phyloP scores from a whole-genome alignment of 805 yeast genomes.

The Ogataea glucozyma region DNA sequence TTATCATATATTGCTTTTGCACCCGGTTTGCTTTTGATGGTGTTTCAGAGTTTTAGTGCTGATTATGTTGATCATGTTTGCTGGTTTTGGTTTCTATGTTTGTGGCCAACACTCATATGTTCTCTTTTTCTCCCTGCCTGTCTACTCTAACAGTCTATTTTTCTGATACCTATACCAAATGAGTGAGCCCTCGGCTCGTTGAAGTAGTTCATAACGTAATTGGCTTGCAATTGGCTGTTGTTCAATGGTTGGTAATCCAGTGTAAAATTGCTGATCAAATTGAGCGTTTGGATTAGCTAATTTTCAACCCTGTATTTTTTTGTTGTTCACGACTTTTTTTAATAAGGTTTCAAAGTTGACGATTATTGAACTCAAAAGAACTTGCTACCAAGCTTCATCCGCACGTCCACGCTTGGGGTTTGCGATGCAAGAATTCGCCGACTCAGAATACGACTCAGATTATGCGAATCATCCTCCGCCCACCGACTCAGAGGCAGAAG shows the following conservation, averaged over 20 bases:
- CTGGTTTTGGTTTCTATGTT: background rate
- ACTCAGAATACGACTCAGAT: constrained; percentile 27
- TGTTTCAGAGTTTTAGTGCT: background rate
- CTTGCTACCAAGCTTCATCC: too few relatives aligned
- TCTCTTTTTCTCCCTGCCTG: constrained; percentile 1
- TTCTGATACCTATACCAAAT: constrained; percentile 2
- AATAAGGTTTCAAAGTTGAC: background rate
- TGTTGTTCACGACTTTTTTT: background rate
- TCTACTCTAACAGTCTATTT: constrained; percentile 1
- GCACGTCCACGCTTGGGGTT: background rate
- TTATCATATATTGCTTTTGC: background rate
- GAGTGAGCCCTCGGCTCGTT: background rate
- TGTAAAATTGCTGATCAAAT: background rate
- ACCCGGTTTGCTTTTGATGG: background rate
- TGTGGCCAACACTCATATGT: background rate
- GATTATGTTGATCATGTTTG: background rate
- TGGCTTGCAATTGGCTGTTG: too few relatives aligned
- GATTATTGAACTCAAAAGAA: background rate
- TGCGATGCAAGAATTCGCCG: constrained; percentile 6
- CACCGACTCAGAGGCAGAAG: constrained; percentile 33
- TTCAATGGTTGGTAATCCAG: too few relatives aligned
- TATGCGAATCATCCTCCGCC: constrained; percentile 46
- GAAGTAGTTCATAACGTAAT: too few relatives aligned
- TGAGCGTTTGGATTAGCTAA: background rate
- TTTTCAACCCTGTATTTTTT: background rate